These are phyloP conservation scores for Leishmania turanica DNA, from an alignment of 208 protist genomes.

Conservation along the genomic window DNA sequence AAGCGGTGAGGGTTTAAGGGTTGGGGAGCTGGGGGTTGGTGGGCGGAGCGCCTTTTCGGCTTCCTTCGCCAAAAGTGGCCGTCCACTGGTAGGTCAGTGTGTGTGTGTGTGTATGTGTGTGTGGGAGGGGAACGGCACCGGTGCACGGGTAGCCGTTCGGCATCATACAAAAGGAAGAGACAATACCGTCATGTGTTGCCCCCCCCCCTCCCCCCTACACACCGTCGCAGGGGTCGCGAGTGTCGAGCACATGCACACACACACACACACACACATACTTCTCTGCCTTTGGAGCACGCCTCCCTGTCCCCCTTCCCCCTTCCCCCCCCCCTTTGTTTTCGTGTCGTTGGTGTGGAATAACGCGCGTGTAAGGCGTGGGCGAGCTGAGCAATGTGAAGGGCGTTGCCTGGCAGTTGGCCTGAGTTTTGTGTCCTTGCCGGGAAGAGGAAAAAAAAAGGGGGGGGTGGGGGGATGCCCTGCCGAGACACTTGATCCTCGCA, in stretches of 20 bases:
- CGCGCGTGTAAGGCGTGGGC: background rate
- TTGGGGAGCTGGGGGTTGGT: background rate
- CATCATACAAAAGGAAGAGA: background rate
- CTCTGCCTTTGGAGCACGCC: background rate
- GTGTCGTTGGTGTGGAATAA: background rate
- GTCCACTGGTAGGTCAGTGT: background rate
- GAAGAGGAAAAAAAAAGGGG: background rate
- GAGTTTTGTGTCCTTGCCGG: background rate
- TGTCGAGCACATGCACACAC: background rate
- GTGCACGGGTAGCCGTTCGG: background rate
- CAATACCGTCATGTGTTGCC: background rate
- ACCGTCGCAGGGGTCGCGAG: background rate
- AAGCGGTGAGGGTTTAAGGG: conserved; percentile 70
- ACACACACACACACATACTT: background rate
- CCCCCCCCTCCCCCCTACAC: too few species aligned
- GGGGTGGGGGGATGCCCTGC: too few species aligned
- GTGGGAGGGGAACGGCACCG: background rate
- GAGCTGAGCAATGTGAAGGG: background rate
- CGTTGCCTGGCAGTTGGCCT: background rate
- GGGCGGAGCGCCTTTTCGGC: background rate
- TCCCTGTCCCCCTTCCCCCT: background rate
- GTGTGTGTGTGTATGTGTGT: background rate
- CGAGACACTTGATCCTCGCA: background rate
- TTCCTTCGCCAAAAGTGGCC: background rate
- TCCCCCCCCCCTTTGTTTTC: background rate